These are phyloP conservation scores for Mortierella sp. DNA, from an alignment of 371 early-diverging fungal genomes.

Conservation along the genomic window DNA sequence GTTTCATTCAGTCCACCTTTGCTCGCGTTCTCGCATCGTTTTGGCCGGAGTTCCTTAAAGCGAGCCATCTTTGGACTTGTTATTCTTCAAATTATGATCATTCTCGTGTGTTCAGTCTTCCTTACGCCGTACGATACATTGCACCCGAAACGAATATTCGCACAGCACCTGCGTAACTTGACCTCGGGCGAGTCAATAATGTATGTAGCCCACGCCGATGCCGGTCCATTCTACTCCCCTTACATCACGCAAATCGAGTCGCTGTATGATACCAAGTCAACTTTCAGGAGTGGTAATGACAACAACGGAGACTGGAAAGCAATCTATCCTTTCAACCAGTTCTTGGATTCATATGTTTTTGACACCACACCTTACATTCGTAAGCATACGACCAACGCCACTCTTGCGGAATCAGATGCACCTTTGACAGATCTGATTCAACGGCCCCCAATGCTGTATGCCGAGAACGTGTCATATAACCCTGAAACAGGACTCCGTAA, in stretches of 20 bases:
- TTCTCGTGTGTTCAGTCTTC: conserved; percentile 27
- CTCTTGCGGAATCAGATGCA: conserved; percentile 39
- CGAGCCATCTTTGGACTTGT: conserved; percentile 56
- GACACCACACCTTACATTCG: conserved; percentile 66
- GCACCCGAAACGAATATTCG: conserved; percentile 75
- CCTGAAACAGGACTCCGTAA: conserved; percentile 63
- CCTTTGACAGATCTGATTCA: conserved; percentile 45
- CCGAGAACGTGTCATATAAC: conserved; percentile 64
- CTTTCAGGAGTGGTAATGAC: conserved; percentile 44
- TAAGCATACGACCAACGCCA: conserved; percentile 36
- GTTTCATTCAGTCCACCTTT: conserved; percentile 63
- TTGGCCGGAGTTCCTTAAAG: conserved; percentile 59
- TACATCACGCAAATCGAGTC: conserved; percentile 62
- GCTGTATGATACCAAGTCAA: conserved; percentile 55
- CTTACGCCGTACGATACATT: conserved; percentile 69
- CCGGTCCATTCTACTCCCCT: conserved; percentile 66
- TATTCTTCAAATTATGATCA: conserved; percentile 54
- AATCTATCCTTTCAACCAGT: conserved; percentile 77
- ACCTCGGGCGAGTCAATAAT: conserved; percentile 72
- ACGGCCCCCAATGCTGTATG: conserved; percentile 58
- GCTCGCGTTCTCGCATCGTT: conserved; percentile 72
- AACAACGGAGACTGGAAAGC: conserved; percentile 72
- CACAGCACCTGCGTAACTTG: conserved; percentile 74
- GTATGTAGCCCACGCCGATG: conserved; percentile 73
- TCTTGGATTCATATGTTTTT: conserved; percentile 72